Evolutionary conservation across 1,284 basidiomycete genomes (phyloP).

Genomic region (Apiotrichum brassicae): DNA sequence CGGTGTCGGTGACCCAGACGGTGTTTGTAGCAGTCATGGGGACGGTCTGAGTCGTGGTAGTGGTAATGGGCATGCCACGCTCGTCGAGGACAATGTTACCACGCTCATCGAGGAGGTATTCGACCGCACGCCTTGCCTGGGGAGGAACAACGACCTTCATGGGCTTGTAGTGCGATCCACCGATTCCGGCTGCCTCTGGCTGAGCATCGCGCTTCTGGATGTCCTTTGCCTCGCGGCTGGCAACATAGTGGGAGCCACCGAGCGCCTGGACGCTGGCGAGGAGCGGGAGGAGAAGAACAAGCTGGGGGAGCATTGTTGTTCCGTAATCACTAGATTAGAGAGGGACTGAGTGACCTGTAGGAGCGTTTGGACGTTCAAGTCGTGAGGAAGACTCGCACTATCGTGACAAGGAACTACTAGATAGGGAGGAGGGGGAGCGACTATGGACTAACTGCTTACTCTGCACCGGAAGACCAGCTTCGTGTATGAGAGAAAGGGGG

Average conservation of each 20-base stretch:
- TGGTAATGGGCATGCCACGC: conserved; percentile 38
- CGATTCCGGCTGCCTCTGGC: conserved; percentile 1
- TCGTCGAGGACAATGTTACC: conserved; percentile 23
- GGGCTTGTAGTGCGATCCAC: conserved; percentile 12
- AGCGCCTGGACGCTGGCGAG: conserved; percentile 6
- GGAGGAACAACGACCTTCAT: neutral
- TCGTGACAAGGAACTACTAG: neutral
- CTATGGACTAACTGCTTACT: too few relatives aligned
- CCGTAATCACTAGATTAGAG: neutral
- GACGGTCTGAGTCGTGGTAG: conserved; percentile 40
- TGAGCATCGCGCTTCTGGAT: conserved; percentile 1
- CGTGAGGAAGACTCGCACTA: too few relatives aligned
- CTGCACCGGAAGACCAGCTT: conserved; percentile 14
- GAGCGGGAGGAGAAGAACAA: conserved; percentile 13
- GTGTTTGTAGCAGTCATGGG: conserved; percentile 38
- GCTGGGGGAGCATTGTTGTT: conserved; percentile 8
- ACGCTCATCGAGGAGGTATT: conserved; percentile 4
- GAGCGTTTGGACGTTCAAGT: too few relatives aligned
- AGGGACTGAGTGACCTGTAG: neutral
- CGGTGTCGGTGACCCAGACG: conserved; percentile 32
- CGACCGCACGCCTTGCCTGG: neutral
- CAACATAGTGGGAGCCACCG: conserved; percentile 17
- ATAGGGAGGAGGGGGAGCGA: neutral
- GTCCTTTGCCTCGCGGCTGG: neutral
- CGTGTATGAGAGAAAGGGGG: conserved; percentile 7